A percentile compares a stretch with the other conserved stretches of the same genome.
phyloP scores from a whole-genome alignment of 306 rosid genomes.

The Lithocarpus polystachyus region DNA sequence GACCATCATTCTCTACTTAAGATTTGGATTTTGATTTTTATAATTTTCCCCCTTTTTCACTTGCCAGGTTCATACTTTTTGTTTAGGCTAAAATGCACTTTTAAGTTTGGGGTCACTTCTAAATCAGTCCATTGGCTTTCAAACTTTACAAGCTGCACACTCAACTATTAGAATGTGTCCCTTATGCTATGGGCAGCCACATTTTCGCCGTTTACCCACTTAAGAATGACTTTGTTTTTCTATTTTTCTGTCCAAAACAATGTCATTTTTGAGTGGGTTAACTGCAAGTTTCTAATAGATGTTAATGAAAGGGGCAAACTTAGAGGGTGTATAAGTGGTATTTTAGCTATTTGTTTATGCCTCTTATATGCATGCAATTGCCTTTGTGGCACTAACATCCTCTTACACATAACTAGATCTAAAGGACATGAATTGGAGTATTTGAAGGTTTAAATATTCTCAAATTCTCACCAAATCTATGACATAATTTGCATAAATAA shows the following conservation, averaged over 20 bases:
- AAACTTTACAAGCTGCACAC: too few species aligned
- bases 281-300: too few species aligned
- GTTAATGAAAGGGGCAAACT: too few species aligned
- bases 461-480: not conserved
- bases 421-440: not conserved
- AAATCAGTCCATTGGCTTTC: too few species aligned
- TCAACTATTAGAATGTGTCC: too few species aligned
- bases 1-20: not conserved
- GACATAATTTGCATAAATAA: not conserved
- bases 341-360: not conserved
- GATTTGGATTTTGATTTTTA: not conserved
- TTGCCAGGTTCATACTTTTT: not conserved
- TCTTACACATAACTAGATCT: slow-evolving; percentile 3
- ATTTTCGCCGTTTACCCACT: too few species aligned
- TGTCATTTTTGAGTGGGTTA: not conserved
- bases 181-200: too few species aligned
- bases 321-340: too few species aligned
- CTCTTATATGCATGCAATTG: not conserved
- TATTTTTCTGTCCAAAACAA: not conserved
- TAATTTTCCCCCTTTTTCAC: not conserved
- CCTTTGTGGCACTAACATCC: not conserved
- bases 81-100: not conserved
- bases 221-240: too few species aligned
- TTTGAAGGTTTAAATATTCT: not conserved
- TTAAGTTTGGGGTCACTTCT: too few species aligned